phyloP scores from a whole-genome alignment of 2,329 filamentous ascomycete genomes.

The Epicoccum sorghinum region DNA sequence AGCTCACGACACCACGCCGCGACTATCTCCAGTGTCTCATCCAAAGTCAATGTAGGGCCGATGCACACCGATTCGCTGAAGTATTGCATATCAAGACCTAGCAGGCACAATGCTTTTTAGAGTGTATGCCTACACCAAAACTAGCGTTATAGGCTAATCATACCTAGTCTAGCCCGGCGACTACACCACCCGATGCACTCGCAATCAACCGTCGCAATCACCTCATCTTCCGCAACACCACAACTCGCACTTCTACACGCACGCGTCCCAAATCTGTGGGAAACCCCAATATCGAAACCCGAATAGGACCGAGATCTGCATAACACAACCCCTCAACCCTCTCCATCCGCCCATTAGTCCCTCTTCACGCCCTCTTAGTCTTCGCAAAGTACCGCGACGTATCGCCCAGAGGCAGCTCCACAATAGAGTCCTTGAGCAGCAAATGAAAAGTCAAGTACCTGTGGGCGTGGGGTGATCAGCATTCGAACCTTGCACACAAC shows the following conservation, averaged over 20 bases:
- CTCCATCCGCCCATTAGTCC: not conserved
- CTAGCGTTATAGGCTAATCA: not conserved
- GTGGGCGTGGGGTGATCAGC: not conserved
- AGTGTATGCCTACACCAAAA: not conserved
- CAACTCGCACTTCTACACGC: not conserved
- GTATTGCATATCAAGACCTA: not conserved
- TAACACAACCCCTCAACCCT: not conserved
- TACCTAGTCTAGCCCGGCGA: not conserved
- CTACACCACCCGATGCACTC: not conserved
- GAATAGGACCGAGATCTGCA: not conserved
- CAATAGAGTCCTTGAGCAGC: constrained; percentile 32
- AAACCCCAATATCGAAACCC: not conserved
- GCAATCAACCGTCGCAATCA: constrained; percentile 12
- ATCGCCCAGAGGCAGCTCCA: constrained; percentile 33
- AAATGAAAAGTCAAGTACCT: constrained; percentile 34
- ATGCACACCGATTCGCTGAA: constrained; percentile 9
- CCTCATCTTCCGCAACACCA: constrained; percentile 7
- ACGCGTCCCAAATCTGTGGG: not conserved
- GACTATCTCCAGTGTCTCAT: not conserved
- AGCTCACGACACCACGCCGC: not conserved
- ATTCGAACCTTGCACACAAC: too few relatives aligned
- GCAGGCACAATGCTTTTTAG: not conserved
- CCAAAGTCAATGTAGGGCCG: not conserved
- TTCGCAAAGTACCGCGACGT: constrained; percentile 38
- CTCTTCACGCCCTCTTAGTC: constrained; percentile 13